Conservation (phyloP, 2,329 filamentous ascomycete genomes). For the Clonostachys solani region DNA sequence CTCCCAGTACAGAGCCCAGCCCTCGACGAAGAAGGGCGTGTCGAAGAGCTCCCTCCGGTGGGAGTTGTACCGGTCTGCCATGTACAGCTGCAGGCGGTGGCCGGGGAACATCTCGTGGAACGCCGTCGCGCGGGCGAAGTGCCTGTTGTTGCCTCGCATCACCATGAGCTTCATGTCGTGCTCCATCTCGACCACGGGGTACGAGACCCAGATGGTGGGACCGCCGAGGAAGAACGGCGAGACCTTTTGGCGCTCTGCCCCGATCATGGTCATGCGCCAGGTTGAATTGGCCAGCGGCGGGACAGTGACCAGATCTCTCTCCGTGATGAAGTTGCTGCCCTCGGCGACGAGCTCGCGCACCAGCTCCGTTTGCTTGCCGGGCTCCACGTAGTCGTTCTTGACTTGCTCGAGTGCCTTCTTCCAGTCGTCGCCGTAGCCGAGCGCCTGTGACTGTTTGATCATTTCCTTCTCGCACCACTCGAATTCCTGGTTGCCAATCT, state of each 20-base stretch:
- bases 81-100: constrained; percentile 49
- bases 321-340: constrained; percentile 46
- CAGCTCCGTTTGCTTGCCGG: constrained; percentile 47
- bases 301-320: constrained; percentile 50
- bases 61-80: constrained; percentile 37
- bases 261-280: constrained; percentile 54
- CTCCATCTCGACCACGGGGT: constrained; percentile 46
- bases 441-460: constrained; percentile 38
- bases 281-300: constrained; percentile 47
- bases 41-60: constrained; percentile 46
- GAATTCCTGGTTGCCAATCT: constrained; percentile 45
- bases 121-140: constrained; percentile 53
- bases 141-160: constrained; percentile 54
- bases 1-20: constrained; percentile 61
- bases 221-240: constrained; percentile 59
- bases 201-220: constrained; percentile 47
- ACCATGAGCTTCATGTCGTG: constrained; percentile 54
- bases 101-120: constrained; percentile 61
- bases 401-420: constrained; percentile 49
- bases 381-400: constrained; percentile 48
- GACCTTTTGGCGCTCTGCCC: constrained; percentile 43
- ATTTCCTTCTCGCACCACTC: constrained; percentile 53
- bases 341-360: constrained; percentile 46
- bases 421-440: constrained; percentile 46
- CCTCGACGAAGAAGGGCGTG: constrained; percentile 57